Evolutionary conservation across 495 filamentous ascomycete species (phyloP).

Genomic region (Neurospora sp.): DNA sequence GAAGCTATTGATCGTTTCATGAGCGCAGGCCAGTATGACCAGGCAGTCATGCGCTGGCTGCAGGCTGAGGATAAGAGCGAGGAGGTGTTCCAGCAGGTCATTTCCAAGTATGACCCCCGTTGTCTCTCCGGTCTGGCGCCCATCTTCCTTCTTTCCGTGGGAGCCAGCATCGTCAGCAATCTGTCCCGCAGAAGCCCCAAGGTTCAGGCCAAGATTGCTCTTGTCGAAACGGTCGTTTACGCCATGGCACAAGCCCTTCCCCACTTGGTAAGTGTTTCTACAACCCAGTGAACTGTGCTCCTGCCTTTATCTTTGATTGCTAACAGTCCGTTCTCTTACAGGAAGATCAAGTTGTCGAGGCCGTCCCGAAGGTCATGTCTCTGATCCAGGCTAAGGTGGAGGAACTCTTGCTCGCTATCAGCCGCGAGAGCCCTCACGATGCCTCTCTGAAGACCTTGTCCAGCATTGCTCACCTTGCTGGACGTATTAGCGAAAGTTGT

Average conservation of each 20-base stretch:
- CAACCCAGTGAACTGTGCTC: neutral
- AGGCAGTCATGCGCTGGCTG: slow-evolving; percentile 66
- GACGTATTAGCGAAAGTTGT: slow-evolving; percentile 13
- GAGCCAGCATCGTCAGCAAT: slow-evolving; percentile 65
- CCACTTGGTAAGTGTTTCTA: slow-evolving; percentile 33
- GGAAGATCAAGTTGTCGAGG: slow-evolving; percentile 67
- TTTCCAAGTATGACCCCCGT: slow-evolving; percentile 60
- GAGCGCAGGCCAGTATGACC: slow-evolving; percentile 55
- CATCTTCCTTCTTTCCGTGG: slow-evolving; percentile 72
- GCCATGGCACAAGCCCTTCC: slow-evolving; percentile 32
- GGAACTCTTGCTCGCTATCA: slow-evolving; percentile 57
- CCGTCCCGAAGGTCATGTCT: slow-evolving; percentile 62
- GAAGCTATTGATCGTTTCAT: slow-evolving; percentile 56
- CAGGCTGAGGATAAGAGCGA: slow-evolving; percentile 64
- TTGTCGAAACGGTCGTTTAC: slow-evolving; percentile 65
- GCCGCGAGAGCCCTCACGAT: slow-evolving; percentile 49
- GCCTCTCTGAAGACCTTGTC: slow-evolving; percentile 54
- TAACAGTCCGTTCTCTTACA: slow-evolving; percentile 20
- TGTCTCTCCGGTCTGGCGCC: slow-evolving; percentile 64
- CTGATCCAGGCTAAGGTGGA: slow-evolving; percentile 63
- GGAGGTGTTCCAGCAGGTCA: slow-evolving; percentile 71
- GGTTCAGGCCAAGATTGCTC: slow-evolving; percentile 51
- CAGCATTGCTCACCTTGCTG: slow-evolving; percentile 31
- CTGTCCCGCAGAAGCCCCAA: slow-evolving; percentile 46
- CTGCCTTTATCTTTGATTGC: slow-evolving; percentile 7